These are phyloP conservation scores for Lichtheimia ramosa DNA, from an alignment of 371 early-diverging fungal species.

Conservation along the genomic window DNA sequence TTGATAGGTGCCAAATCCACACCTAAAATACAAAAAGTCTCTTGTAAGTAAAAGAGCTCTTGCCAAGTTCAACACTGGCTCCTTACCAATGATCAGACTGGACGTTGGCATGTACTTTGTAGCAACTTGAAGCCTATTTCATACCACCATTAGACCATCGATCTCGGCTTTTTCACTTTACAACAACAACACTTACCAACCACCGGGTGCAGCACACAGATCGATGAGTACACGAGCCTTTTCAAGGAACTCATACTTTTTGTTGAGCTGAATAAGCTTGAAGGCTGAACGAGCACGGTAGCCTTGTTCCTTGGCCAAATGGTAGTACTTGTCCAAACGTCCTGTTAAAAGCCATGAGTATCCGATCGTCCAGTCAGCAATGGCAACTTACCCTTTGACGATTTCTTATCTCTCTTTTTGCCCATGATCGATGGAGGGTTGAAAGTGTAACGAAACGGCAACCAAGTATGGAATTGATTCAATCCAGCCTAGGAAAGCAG, in stretches of 20 bases:
- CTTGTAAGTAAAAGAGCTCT: not conserved
- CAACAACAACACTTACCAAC: conserved; percentile 73
- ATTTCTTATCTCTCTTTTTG: conserved; percentile 11
- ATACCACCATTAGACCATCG: not conserved
- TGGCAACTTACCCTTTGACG: conserved; percentile 9
- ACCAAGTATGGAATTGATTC: no score
- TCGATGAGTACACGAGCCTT: conserved; percentile 93
- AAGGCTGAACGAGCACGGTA: conserved; percentile 99
- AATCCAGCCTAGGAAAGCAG: not conserved
- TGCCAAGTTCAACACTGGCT: no score
- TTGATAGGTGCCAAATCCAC: conserved; percentile 98
- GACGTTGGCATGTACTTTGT: conserved; percentile 95
- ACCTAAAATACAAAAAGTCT: conserved; percentile 55
- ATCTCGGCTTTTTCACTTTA: not conserved
- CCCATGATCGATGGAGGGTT: conserved; percentile 4
- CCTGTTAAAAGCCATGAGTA: conserved; percentile 38
- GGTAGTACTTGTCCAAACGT: conserved; percentile 99
- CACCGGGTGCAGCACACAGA: conserved; percentile 99
- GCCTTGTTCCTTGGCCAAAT: conserved; percentile 99
- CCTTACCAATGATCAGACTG: conserved; percentile 85
- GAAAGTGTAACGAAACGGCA: not conserved
- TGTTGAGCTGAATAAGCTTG: conserved; percentile 99
- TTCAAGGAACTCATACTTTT: conserved; percentile 96
- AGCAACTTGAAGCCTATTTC: conserved; percentile 86
- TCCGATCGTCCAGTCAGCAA: not conserved